Evolutionary conservation across 352 stramenopile genomes (phyloP), one percentile per base, ranked within the genome.

Genomic region (Globisporangium alternatum): DNA sequence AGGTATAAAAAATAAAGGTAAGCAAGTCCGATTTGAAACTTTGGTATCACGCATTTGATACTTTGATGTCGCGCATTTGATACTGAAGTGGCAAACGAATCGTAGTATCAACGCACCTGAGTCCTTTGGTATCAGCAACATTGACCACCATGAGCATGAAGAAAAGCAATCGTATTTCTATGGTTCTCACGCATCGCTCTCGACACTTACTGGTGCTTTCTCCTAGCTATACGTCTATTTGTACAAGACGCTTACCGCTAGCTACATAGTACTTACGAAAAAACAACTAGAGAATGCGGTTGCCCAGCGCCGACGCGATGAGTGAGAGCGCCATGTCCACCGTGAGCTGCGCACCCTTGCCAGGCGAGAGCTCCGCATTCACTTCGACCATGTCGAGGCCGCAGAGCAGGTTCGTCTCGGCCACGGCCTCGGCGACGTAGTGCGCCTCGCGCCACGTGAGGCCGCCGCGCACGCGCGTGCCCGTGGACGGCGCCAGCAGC

Each of bases 381-480:
- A 99, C 79, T 77, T 99, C 96, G 6, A 99, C 96, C 78, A 99
- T 97, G 72, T 99, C 96, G 31, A 98, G 86, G 5, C 90, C 85
- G 69, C 78, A 78, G 30, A 96, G 72, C 59, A 91, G 60, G 65
- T 91, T 97, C 70, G 90, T 98, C 68, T 98, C 89, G 1, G 91
- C 90, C 19, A 95, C 88, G 13, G 88, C 82, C 72, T 99, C 96
- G 39, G 89, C 91, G 2, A 99, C 93, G 80, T 98, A 99, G 77
- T 99, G 95, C 22, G 96, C 96, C 73, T 99, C 97, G 48, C 96
- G 83, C 89, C 92, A 99, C 48, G 96, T 98, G 53, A 99, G 80
- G 25, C 97, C 97, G 53, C 97, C 96, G 76, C 95, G 86, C 49
- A 99, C 97, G 19, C 74, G 76, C 12, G 97, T 99, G 45, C 97